Evolutionary conservation across 2,329 filamentous ascomycete species (phyloP), one percentile per base, ranked within the genome.

Genomic region (Stagonosporopsis rhizophila): DNA sequence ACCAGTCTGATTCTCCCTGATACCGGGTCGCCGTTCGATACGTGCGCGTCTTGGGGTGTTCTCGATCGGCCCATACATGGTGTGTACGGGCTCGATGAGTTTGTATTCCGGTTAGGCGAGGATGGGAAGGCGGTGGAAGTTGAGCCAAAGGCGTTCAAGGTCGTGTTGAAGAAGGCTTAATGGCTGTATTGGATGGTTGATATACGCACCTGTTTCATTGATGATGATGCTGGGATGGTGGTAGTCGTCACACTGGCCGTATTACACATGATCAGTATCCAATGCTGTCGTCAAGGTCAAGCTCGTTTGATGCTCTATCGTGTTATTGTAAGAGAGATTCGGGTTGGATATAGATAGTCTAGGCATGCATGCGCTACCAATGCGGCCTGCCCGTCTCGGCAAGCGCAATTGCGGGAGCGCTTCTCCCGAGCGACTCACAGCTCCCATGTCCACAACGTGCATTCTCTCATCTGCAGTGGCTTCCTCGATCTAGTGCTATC

Each of bases 381-480:
- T 46, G 41, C 45, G 41, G 47, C 55, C 55, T 60, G 44, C 59
- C 63, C n/a, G 25, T 56, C 50, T 22, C 5, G 47, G 60, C 22
- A 60, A 54, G 45, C 40, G 56, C 46, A 32, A 30, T 42, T 49
- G 45, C 42, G 11, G 4, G 40, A 9, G 40, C 23, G 30, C 25
- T 49, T 41, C 55, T 19, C 25, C 27, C 55, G n/a, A 58, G 47
- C 64, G 60, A 68, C 60, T 66, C 60, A 68, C 58, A 38, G 20
- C 34, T 25, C 38, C 15, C 17, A 34, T 35, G 41, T 27, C 12
- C 8, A 47, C 52, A 66, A 25, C 62, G 64, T 68, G 65, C 54
- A 61, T 44, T 44, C 8, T 11, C 11, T 5, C 34, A 28, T 17
- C 34, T 27, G 35, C 45, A 20, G 39, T 44, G 15, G 23, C 4